These are phyloP conservation scores for Fusarium sp. DNA, from an alignment of 2,329 filamentous ascomycete species.

Conservation along the genomic window DNA sequence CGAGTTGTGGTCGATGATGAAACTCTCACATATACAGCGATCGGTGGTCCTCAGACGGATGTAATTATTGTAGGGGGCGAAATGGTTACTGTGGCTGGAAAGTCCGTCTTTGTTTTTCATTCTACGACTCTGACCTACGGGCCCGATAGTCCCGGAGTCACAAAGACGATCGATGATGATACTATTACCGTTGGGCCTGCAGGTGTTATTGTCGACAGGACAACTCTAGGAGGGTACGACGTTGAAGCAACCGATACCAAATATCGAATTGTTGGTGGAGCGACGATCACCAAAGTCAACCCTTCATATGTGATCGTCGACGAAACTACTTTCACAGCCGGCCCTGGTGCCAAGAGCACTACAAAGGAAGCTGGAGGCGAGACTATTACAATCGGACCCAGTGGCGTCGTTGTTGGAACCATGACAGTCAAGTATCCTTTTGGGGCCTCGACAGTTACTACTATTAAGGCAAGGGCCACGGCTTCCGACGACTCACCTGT, in stretches of 20 bases:
- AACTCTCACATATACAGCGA: constrained; percentile 53
- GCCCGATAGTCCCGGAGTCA: constrained; percentile 49
- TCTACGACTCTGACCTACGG: constrained; percentile 62
- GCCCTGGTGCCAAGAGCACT: constrained; percentile 56
- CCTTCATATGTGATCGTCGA: constrained; percentile 63
- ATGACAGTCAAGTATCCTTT: constrained; percentile 62
- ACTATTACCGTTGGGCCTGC: constrained; percentile 63
- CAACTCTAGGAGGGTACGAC: constrained; percentile 58
- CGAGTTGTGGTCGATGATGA: constrained; percentile 54
- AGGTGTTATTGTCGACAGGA: constrained; percentile 57
- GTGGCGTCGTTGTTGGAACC: constrained; percentile 62
- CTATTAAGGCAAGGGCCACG: constrained; percentile 53
- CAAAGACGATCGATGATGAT: constrained; percentile 62
- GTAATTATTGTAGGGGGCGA: constrained; percentile 63
- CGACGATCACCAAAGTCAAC: constrained; percentile 64
- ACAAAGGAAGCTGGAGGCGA: constrained; percentile 64
- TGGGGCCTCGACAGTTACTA: constrained; percentile 58
- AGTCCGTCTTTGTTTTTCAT: constrained; percentile 56
- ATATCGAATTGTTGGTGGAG: constrained; percentile 65
- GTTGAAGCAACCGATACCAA: constrained; percentile 55
- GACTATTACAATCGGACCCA: constrained; percentile 64
- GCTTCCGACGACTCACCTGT: constrained; percentile 37
- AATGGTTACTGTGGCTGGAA: constrained; percentile 59
- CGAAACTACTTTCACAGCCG: constrained; percentile 65
- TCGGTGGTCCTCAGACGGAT: constrained; percentile 55